phyloP scores from a whole-genome alignment of 2,329 filamentous ascomycete species.

The Pyrenophora seminiperda region DNA sequence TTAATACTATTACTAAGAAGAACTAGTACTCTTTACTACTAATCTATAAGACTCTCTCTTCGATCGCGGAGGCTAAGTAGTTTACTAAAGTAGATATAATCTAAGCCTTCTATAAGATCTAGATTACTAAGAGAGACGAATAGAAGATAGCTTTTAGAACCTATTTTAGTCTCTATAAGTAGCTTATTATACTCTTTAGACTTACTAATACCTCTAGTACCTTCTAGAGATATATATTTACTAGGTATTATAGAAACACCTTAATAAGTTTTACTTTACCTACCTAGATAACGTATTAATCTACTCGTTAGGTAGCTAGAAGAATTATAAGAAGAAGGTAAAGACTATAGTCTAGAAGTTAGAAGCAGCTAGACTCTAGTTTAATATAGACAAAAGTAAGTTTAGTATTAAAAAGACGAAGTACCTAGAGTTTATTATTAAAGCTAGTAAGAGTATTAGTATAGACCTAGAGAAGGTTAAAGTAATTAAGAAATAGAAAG shows the following conservation, averaged over 20 bases:
- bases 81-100: too few relatives aligned
- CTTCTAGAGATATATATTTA: constrained; percentile 3
- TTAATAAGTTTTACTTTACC: neutral
- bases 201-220: too few relatives aligned
- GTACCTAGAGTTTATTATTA: neutral
- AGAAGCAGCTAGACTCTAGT: neutral
- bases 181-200: too few relatives aligned
- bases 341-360: neutral
- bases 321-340: neutral
- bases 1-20: too few relatives aligned
- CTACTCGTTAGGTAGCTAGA: neutral
- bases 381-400: neutral
- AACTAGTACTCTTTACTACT: too few relatives aligned
- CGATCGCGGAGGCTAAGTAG: too few relatives aligned
- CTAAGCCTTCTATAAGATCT: too few relatives aligned
- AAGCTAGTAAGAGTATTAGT: neutral
- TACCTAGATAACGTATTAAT: constrained; percentile 1
- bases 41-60: too few relatives aligned
- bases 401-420: neutral
- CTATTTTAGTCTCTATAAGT: too few relatives aligned
- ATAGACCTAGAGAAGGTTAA: neutral
- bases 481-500: neutral
- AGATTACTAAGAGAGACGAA: too few relatives aligned
- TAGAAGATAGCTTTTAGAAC: too few relatives aligned
- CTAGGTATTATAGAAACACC: neutral